Evolutionary conservation across 495 filamentous ascomycete species (phyloP).

Genomic region (Aspergillus bertholletiae): DNA sequence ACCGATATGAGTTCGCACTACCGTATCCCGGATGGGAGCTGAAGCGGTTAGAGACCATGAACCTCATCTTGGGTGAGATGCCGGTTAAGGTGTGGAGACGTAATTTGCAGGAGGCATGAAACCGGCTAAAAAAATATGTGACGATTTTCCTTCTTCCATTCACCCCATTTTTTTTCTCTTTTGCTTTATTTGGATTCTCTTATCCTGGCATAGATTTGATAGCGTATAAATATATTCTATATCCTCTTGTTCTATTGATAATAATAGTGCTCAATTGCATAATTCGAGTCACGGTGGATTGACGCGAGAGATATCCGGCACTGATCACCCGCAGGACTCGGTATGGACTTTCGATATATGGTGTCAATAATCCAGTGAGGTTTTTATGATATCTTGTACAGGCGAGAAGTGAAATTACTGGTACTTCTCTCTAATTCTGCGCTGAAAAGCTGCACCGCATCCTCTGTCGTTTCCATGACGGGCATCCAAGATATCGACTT

Average conservation of each 20-base stretch:
- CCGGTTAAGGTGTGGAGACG: constrained; percentile 42
- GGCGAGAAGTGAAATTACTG: too few relatives aligned
- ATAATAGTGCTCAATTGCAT: too few relatives aligned
- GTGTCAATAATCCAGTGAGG: too few relatives aligned
- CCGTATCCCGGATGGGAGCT: constrained; percentile 33
- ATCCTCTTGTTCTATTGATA: background rate
- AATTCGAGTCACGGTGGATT: too few relatives aligned
- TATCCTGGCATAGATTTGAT: background rate
- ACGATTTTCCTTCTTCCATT: background rate
- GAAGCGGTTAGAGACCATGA: constrained; percentile 36
- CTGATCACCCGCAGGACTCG: too few relatives aligned
- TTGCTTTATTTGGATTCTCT: background rate
- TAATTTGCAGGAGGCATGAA: constrained; percentile 4
- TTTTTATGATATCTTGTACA: too few relatives aligned
- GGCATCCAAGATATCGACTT: too few relatives aligned
- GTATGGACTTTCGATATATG: too few relatives aligned
- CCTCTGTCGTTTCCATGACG: too few relatives aligned
- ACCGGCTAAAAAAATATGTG: background rate
- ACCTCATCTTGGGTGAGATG: constrained; percentile 36
- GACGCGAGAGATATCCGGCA: too few relatives aligned
- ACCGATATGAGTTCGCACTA: constrained; percentile 43
- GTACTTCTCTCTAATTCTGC: too few relatives aligned
- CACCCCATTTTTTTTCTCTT: background rate
- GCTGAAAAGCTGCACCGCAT: too few relatives aligned
- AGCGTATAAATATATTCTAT: background rate